Percentiles rank a stretch among this genome's conserved stretches.
These are phyloP conservation scores for Talaromyces sp. DNA, from an alignment of 2,329 filamentous ascomycete genomes.

Conservation along the genomic window DNA sequence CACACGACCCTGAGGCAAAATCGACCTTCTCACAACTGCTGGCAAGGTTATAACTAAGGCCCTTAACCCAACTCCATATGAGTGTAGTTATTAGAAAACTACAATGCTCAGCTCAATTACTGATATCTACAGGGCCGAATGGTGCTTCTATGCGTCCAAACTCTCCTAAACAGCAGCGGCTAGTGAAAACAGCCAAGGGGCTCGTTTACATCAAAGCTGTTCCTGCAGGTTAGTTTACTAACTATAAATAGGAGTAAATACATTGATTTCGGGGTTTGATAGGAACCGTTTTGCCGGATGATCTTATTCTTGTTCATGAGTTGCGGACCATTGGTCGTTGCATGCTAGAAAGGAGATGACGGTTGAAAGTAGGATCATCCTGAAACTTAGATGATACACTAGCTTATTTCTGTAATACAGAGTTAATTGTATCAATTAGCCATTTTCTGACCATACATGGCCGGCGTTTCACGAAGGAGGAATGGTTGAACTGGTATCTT, in stretches of 20 bases:
- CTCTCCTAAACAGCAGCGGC: neutral
- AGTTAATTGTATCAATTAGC: neutral
- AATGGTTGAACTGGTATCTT: neutral
- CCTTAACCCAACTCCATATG: neutral
- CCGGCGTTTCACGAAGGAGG: neutral
- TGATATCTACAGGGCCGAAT: neutral
- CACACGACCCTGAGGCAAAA: neutral
- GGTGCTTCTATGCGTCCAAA: slow-evolving; percentile 3
- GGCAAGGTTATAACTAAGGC: neutral
- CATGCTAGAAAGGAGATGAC: neutral
- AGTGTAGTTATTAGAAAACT: neutral
- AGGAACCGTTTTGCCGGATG: neutral
- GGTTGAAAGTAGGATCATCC: neutral
- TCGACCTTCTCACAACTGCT: slow-evolving; percentile 1
- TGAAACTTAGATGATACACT: no score
- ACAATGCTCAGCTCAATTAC: neutral
- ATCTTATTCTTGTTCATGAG: slow-evolving; percentile 1
- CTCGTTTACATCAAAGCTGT: neutral
- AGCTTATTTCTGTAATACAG: no score
- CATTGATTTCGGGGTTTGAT: no score
- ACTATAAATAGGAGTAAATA: no score
- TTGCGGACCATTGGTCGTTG: neutral
- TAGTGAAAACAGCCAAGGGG: neutral
- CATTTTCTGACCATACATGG: neutral
- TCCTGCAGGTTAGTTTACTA: neutral